Evolutionary conservation across 2,329 filamentous ascomycete species (phyloP).

Genomic region (Aureobasidium sp.): DNA sequence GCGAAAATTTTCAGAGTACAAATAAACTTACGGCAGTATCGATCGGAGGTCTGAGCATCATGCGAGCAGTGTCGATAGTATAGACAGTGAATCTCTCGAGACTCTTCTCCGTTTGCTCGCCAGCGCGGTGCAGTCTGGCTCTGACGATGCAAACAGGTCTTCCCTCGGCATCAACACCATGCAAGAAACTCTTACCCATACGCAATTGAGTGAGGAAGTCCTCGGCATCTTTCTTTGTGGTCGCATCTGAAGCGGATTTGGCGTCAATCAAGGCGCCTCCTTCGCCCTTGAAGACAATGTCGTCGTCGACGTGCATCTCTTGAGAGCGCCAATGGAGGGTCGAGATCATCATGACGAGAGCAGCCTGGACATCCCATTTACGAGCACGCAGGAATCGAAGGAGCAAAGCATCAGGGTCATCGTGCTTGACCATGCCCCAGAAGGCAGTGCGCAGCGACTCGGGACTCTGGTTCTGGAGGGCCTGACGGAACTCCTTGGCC

Average conservation of each 20-base stretch:
- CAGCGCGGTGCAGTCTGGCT: conserved; percentile 71
- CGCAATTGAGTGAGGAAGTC: conserved; percentile 80
- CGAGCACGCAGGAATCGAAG: conserved; percentile 80
- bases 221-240: conserved; percentile 58
- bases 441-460: conserved; percentile 74
- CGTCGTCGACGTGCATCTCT: conserved; percentile 82
- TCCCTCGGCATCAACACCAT: conserved; percentile 76
- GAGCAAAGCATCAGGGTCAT: conserved; percentile 80
- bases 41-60: conserved; percentile 69
- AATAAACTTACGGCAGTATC: conserved; percentile 74
- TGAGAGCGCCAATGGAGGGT: conserved; percentile 85
- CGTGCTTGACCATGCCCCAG: conserved; percentile 92
- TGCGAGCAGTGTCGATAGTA: conserved; percentile 85
- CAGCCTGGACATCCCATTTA: conserved; percentile 93
- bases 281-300: conserved; percentile 75
- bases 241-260: conserved; percentile 49
- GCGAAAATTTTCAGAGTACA: not conserved
- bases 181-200: conserved; percentile 87
- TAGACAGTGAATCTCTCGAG: conserved; percentile 89
- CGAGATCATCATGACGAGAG: conserved; percentile 86
- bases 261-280: conserved; percentile 55
- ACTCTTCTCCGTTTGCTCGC: conserved; percentile 73
- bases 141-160: conserved; percentile 82
- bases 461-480: conserved; percentile 66
- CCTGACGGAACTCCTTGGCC: conserved; percentile 76